Conservation (phyloP, 2,329 filamentous ascomycete species). For the Stachybotrys echinatus region DNA sequence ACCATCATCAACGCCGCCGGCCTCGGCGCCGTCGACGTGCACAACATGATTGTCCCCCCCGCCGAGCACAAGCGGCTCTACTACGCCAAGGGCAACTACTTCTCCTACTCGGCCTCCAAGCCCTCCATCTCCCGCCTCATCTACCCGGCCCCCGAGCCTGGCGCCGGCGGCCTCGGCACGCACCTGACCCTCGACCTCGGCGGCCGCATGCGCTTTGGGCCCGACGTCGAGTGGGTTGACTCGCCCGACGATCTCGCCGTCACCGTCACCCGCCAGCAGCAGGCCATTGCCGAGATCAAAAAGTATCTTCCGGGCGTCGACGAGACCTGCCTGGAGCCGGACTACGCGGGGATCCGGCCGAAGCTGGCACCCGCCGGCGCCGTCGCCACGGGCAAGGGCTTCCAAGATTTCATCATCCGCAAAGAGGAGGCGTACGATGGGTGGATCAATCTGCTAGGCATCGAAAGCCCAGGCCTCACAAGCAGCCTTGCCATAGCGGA, state of each 20-base stretch:
- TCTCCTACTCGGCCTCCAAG: constrained; percentile 65
- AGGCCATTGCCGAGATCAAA: constrained; percentile 69
- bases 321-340: constrained; percentile 58
- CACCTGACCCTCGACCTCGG: constrained; percentile 88
- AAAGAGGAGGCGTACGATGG: constrained; percentile 73
- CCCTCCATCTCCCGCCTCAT: constrained; percentile 69
- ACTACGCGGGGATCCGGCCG: constrained; percentile 89
- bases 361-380: constrained; percentile 63
- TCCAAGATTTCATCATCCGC: constrained; percentile 78
- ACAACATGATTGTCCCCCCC: constrained; percentile 72
- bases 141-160: constrained; percentile 81
- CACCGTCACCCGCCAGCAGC: constrained; percentile 54
- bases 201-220: constrained; percentile 83
- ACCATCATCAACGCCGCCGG: constrained; percentile 84
- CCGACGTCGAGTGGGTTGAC: constrained; percentile 91
- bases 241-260: constrained; percentile 64
- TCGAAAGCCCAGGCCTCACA: constrained; percentile 90
- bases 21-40: constrained; percentile 67
- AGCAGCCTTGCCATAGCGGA: constrained; percentile 82
- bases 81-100: constrained; percentile 96
- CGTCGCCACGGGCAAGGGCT: constrained; percentile 59
- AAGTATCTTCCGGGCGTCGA: constrained; percentile 75
- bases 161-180: constrained; percentile 80
- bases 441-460: constrained; percentile 86
- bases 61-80: constrained; percentile 54